Evolutionary conservation across 208 protist genomes (phyloP).

Genomic region (Plasmodiophora brassicae): DNA sequence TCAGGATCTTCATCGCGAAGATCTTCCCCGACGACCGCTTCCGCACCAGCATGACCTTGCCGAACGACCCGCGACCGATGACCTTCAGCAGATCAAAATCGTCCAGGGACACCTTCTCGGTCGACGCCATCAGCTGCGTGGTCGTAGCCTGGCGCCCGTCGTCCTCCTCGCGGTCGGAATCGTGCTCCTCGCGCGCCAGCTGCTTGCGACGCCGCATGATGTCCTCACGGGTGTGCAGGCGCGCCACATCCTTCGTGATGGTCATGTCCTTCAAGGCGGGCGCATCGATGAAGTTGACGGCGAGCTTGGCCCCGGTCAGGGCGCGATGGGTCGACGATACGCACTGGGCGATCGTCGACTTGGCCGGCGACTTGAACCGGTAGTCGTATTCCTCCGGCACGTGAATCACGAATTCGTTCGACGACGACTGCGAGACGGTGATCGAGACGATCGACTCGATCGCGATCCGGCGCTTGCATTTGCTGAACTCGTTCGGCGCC

Average conservation of each 20-base stretch:
- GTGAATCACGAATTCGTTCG: slow-evolving; percentile 41
- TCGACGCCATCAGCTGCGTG: neutral
- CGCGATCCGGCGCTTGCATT: slow-evolving; percentile 38
- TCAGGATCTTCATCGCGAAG: slow-evolving; percentile 59
- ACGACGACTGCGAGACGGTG: neutral
- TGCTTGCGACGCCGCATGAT: neutral
- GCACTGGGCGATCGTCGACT: neutral
- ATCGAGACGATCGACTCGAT: slow-evolving; percentile 19
- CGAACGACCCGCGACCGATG: slow-evolving; percentile 38
- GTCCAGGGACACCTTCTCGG: slow-evolving; percentile 16
- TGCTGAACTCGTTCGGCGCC: neutral
- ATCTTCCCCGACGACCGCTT: neutral
- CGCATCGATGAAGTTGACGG: neutral
- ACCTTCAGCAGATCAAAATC: slow-evolving; percentile 39
- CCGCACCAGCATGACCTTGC: slow-evolving; percentile 42
- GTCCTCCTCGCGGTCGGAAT: slow-evolving; percentile 13
- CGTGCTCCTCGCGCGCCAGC: neutral
- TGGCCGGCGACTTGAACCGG: slow-evolving; percentile 5
- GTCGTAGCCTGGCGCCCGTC: neutral
- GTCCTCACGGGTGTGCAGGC: neutral
- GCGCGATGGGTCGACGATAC: neutral
- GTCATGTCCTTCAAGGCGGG: neutral
- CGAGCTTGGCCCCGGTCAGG: neutral
- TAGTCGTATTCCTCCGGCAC: slow-evolving; percentile 47
- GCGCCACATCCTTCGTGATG: neutral